Evolutionary conservation across 495 filamentous ascomycete genomes (phyloP), one percentile per base, ranked within the genome.

Genomic region (Aspergillus asperescens): DNA sequence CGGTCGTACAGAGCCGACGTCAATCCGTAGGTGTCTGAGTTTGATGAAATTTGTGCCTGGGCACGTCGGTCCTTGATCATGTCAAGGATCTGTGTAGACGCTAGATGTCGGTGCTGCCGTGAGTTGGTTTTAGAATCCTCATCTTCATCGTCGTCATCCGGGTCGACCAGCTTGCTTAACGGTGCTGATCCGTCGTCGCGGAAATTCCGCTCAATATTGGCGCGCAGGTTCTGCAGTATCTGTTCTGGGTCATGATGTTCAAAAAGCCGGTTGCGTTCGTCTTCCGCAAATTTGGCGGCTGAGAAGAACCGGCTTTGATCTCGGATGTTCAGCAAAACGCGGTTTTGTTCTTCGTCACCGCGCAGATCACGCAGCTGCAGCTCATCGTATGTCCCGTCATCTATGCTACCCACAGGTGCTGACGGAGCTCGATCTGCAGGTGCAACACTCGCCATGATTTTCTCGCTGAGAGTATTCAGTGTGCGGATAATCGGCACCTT

Each of bases 391-490:
- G 86, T 83, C 50, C 81, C 82, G 57, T 90, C 87, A 56, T 94
- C 88, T 56, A 86, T 70, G 9, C 16, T 47, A 16, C 83, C 88
- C 48, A 81, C 78, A 2, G 78, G 79, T 23, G 69, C 79, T 55
- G 76, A 77, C 10, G 81, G 76, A 50, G 88, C 81, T 18, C 76
- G 67, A 61, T 96, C 93, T 5, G 84, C 79, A 1, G 89, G 86
- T 5, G 84, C 78, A 15, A 94, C 88, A 50, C 89, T 85, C 25
- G 85, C 86, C 74, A 98, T 85, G 57, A 98, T 85, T 63, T 93
- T 96, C 59, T 90, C 86, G 59, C 87, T 93, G 48, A 96, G 73
- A 47, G 74, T 85, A 64, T 98, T 98, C 41, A 97, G 70, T 0
- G 87, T 88, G 28, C 84, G 81, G 58, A 96, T 84, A 44, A 96